A percentile compares a stretch with the other conserved stretches of the same genome.
Conservation (phyloP, 2,329 filamentous ascomycete species). For the Aspergillus jensenii region DNA sequence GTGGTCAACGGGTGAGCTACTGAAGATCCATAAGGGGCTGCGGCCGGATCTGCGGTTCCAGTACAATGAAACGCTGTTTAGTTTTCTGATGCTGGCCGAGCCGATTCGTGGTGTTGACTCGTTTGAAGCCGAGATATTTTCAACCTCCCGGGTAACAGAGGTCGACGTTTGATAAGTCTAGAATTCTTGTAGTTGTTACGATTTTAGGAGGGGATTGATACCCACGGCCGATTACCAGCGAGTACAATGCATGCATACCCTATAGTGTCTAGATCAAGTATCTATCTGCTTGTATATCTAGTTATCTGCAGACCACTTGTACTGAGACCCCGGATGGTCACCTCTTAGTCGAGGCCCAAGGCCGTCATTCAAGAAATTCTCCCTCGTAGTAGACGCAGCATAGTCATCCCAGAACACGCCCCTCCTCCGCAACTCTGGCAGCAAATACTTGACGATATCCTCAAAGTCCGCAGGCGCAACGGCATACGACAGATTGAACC, state of each 20-base stretch:
- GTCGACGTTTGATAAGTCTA: neutral
- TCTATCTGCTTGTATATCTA: neutral
- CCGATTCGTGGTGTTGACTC: constrained; percentile 33
- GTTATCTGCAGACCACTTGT: neutral
- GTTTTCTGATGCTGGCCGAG: constrained; percentile 33
- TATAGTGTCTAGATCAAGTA: neutral
- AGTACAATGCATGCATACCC: neutral
- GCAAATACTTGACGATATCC: constrained; percentile 23
- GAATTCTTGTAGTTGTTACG: neutral
- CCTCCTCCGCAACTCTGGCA: constrained; percentile 25
- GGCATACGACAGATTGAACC: constrained; percentile 27
- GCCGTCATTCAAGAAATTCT: constrained; percentile 8
- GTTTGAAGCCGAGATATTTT: constrained; percentile 34
- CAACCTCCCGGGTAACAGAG: neutral
- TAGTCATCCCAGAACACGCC: constrained; percentile 40
- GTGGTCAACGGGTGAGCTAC: constrained; percentile 39
- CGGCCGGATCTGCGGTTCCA: constrained; percentile 38
- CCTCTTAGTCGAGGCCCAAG: neutral
- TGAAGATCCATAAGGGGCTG: constrained; percentile 36
- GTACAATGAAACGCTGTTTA: constrained; percentile 41
- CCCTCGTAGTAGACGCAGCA: constrained; percentile 18
- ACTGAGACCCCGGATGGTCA: constrained; percentile 1
- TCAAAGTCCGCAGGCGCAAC: constrained; percentile 25
- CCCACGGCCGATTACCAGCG: neutral
- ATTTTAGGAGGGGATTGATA: neutral